phyloP scores from a whole-genome alignment of 2,329 filamentous ascomycete species.

The Colletotrichum chlorophyti region DNA sequence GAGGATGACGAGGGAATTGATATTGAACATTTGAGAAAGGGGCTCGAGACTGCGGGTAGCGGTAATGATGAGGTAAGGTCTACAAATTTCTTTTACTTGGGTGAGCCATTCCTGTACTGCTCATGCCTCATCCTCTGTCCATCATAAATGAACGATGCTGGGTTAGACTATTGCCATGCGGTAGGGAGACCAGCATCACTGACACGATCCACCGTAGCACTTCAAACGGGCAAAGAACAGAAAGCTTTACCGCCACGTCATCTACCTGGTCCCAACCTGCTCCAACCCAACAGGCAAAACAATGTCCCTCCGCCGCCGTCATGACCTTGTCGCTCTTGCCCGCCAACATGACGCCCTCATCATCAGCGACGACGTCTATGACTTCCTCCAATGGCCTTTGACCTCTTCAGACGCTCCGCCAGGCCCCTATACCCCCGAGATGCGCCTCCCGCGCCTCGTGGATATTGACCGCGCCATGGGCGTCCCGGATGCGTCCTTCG shows the following conservation, averaged over 20 bases:
- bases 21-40: slow-evolving; percentile 61
- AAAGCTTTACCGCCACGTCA: slow-evolving; percentile 85
- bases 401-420: slow-evolving; percentile 21
- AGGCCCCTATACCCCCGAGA: slow-evolving; percentile 38
- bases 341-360: slow-evolving; percentile 82
- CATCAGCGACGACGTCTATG: slow-evolving; percentile 91
- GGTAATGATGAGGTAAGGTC: slow-evolving; percentile 10
- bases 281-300: slow-evolving; percentile 88
- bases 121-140: too few species aligned
- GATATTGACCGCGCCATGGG: slow-evolving; percentile 78
- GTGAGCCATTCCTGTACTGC: too few species aligned
- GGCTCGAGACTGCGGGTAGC: slow-evolving; percentile 42
- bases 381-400: slow-evolving; percentile 82
- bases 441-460: slow-evolving; percentile 74
- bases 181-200: too few species aligned
- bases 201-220: not conserved
- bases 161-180: too few species aligned
- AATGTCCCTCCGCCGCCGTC: slow-evolving; percentile 73
- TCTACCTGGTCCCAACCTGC: slow-evolving; percentile 89
- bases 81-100: not conserved
- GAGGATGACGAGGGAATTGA: slow-evolving; percentile 83
- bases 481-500: slow-evolving; percentile 64
- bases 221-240: slow-evolving; percentile 40
- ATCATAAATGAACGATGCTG: too few species aligned
- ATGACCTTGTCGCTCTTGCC: slow-evolving; percentile 76